Percentiles rank a stretch among this genome's conserved stretches.
These are phyloP conservation scores for Colletotrichum somersetense DNA, from an alignment of 2,329 filamentous ascomycete genomes.

Conservation along the genomic window DNA sequence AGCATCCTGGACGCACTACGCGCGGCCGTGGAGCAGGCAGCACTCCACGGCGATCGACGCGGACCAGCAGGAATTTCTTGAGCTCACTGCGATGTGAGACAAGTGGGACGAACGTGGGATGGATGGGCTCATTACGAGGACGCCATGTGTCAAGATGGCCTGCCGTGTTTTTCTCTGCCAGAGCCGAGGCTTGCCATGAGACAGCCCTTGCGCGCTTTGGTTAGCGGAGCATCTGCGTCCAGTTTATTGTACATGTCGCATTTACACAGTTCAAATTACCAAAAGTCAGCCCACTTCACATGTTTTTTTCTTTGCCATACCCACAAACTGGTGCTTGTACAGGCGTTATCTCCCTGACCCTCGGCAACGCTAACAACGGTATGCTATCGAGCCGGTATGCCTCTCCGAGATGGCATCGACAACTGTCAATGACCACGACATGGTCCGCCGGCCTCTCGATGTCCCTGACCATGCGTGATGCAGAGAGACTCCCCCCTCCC, in stretches of 20 bases:
- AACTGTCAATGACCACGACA: no score
- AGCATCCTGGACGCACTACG: no score
- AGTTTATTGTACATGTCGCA: not conserved
- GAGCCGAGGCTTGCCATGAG: not conserved
- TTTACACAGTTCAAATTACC: not conserved
- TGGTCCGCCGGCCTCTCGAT: no score
- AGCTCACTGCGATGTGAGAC: no score
- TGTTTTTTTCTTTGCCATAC: not conserved
- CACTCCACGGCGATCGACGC: not conserved
- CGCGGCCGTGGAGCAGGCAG: no score
- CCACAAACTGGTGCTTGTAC: not conserved
- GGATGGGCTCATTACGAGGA: not conserved
- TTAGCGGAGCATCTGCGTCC: not conserved
- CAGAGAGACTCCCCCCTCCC: no score
- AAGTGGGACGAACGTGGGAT: not conserved
- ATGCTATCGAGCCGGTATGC: no score
- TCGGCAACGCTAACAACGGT: no score
- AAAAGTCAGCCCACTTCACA: not conserved
- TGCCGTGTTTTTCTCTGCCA: not conserved
- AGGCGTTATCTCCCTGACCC: not conserved
- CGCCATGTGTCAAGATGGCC: not conserved
- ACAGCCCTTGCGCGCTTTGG: not conserved
- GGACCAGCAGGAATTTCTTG: not conserved
- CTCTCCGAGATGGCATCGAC: no score
- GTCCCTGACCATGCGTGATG: no score